phyloP scores from a whole-genome alignment of 352 stramenopile species.

The Phytophthora pisi region DNA sequence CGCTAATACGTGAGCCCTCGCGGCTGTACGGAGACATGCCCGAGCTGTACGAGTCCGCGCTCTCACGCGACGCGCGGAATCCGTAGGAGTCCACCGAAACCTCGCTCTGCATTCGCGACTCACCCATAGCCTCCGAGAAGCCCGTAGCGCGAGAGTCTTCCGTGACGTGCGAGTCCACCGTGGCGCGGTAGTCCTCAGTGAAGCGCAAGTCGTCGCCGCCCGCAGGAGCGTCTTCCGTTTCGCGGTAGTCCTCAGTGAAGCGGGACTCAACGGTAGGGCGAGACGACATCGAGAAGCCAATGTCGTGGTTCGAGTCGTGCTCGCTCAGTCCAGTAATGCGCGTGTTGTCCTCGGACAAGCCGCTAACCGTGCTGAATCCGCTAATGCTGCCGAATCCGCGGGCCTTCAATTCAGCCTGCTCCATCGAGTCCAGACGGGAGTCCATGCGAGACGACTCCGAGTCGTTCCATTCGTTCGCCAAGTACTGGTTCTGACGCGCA shows the following conservation, averaged over 20 bases:
- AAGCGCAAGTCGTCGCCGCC: constrained; percentile 23
- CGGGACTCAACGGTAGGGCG: constrained; percentile 35
- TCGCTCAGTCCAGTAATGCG: constrained; percentile 30
- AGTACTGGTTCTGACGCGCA: constrained; percentile 47
- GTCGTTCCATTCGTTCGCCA: constrained; percentile 55
- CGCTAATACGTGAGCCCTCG: constrained; percentile 68
- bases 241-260: constrained; percentile 30
- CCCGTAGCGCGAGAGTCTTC: constrained; percentile 39
- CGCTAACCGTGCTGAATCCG: constrained; percentile 53
- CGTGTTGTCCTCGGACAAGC: constrained; percentile 34
- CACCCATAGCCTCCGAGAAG: constrained; percentile 49
- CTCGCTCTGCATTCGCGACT: constrained; percentile 61
- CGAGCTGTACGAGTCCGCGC: constrained; percentile 75
- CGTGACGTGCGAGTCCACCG: constrained; percentile 28
- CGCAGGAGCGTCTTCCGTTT: constrained; percentile 16
- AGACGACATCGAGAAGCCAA: constrained; percentile 47
- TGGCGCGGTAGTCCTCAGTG: constrained; percentile 35
- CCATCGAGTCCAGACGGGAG: constrained; percentile 39
- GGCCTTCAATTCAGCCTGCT: constrained; percentile 41
- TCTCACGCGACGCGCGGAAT: constrained; percentile 56
- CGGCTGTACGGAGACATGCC: constrained; percentile 66
- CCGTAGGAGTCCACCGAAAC: constrained; percentile 77
- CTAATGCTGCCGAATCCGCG: constrained; percentile 35
- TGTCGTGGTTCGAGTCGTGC: constrained; percentile 44
- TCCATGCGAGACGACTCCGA: constrained; percentile 52